phyloP scores from a whole-genome alignment of 208 protist genomes.

The Leishmania tropica region DNA sequence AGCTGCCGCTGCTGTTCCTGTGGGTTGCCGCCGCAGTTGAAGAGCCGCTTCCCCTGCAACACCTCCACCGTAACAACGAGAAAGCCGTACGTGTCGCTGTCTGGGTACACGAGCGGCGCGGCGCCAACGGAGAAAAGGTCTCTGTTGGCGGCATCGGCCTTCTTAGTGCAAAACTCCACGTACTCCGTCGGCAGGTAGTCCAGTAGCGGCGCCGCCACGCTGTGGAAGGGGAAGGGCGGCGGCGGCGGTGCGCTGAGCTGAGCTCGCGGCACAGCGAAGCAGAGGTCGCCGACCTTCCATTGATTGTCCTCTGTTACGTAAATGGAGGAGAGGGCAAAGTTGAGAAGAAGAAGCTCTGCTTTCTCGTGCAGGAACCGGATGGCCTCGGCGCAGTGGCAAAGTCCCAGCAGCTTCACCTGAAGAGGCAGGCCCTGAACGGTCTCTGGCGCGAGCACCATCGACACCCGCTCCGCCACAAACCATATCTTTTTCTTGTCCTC shows the following conservation, averaged over 20 bases:
- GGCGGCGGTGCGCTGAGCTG: slow-evolving; percentile 12
- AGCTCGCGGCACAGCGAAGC: slow-evolving; percentile 30
- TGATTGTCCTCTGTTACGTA: slow-evolving; percentile 44
- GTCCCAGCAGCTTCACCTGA: slow-evolving; percentile 48
- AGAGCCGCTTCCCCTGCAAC: slow-evolving; percentile 33
- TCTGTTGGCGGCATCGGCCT: neutral
- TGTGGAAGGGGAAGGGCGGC: slow-evolving; percentile 24
- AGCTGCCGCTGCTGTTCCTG: slow-evolving; percentile 31
- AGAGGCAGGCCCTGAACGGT: slow-evolving; percentile 29
- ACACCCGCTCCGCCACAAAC: slow-evolving; percentile 58
- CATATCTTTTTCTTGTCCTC: slow-evolving; percentile 46
- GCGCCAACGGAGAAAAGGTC: slow-evolving; percentile 5
- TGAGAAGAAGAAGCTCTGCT: slow-evolving; percentile 46
- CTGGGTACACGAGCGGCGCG: slow-evolving; percentile 37
- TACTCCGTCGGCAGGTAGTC: slow-evolving; percentile 60
- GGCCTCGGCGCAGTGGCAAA: slow-evolving; percentile 43
- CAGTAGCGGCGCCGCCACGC: slow-evolving; percentile 45
- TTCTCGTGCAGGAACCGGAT: slow-evolving; percentile 64
- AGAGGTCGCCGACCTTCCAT: slow-evolving; percentile 65
- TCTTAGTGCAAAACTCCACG: slow-evolving; percentile 27
- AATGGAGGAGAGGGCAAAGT: slow-evolving; percentile 52
- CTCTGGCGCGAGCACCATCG: slow-evolving; percentile 26
- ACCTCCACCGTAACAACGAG: slow-evolving; percentile 49
- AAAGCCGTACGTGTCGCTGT: slow-evolving; percentile 66
- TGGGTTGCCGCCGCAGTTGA: slow-evolving; percentile 38